Evolutionary conservation across 345 rosid species (phyloP).

Genomic region (Isatis tinctoria): DNA sequence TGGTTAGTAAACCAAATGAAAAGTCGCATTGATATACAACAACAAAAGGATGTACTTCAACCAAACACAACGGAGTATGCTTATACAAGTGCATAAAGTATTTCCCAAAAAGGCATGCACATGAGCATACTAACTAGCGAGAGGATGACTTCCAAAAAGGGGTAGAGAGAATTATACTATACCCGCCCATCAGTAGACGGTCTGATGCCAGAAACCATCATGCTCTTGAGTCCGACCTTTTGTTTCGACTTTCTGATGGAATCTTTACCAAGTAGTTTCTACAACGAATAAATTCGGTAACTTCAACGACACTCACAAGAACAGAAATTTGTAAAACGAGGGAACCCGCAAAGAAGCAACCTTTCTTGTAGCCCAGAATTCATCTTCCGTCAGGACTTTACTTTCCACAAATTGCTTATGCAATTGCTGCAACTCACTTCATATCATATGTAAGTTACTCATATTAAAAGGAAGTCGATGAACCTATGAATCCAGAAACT

Average conservation of each 20-base stretch:
- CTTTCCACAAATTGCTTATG: background rate
- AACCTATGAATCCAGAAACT: background rate
- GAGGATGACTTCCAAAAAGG: background rate
- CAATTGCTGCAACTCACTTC: background rate
- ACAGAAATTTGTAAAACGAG: background rate
- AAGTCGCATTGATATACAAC: background rate
- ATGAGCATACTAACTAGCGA: background rate
- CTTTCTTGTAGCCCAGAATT: background rate
- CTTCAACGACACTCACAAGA: conserved; percentile 7
- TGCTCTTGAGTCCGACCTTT: conserved; percentile 77
- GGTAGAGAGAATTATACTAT: conserved; percentile 24
- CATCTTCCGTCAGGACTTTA: background rate
- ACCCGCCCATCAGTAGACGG: conserved; percentile 90
- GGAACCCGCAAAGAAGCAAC: background rate
- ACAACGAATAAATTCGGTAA: conserved; percentile 27
- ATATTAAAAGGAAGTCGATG: too few species aligned
- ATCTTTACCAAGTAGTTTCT: conserved; percentile 72
- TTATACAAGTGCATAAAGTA: background rate
- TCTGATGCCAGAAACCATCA: conserved; percentile 76
- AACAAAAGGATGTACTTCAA: background rate
- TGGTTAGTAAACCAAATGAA: background rate
- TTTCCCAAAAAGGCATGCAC: background rate
- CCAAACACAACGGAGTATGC: conserved; percentile 5
- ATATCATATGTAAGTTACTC: background rate
- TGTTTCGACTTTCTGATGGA: conserved; percentile 68